These are phyloP conservation scores for Gaertneriomyces sp. DNA, from an alignment of 192 early-diverging fungal species.

Conservation along the genomic window DNA sequence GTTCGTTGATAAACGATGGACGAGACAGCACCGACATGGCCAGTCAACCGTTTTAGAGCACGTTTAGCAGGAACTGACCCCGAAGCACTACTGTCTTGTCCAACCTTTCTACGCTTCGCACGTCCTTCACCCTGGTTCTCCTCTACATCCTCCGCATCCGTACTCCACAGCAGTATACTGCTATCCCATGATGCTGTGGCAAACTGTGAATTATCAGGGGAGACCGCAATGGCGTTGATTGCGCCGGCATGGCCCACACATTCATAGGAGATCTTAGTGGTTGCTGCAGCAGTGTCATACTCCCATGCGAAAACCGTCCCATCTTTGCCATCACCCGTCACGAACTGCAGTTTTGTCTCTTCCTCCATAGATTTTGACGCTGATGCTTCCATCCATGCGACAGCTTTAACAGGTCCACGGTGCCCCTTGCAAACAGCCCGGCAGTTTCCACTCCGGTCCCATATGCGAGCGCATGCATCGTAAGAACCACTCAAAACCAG, in stretches of 20 bases:
- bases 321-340: constrained; percentile 24
- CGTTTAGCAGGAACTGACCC: constrained; percentile 5
- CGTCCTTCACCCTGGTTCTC: constrained; percentile 5
- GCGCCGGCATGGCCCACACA: constrained; percentile 74
- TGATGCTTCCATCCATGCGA: constrained; percentile 53
- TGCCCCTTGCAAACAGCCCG: constrained; percentile 56
- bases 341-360: neutral
- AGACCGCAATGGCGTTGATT: constrained; percentile 71
- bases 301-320: constrained; percentile 18
- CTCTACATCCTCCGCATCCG: constrained; percentile 34
- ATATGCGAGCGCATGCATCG: constrained; percentile 78
- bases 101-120: constrained; percentile 16
- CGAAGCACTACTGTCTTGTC: constrained; percentile 38
- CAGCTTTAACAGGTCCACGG: constrained; percentile 70
- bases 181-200: constrained; percentile 75
- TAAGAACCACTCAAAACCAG: constrained; percentile 73
- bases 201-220: constrained; percentile 45
- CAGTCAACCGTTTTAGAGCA: constrained; percentile 42
- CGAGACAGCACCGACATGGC: constrained; percentile 77
- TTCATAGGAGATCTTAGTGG: constrained; percentile 5
- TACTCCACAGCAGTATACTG: constrained; percentile 73
- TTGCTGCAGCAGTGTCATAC: constrained; percentile 10
- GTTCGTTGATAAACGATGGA: constrained; percentile 56
- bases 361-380: neutral
- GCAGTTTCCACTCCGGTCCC: constrained; percentile 60